phyloP scores from a whole-genome alignment of 2,329 filamentous ascomycete genomes.

The Beauveria brongniartii region DNA sequence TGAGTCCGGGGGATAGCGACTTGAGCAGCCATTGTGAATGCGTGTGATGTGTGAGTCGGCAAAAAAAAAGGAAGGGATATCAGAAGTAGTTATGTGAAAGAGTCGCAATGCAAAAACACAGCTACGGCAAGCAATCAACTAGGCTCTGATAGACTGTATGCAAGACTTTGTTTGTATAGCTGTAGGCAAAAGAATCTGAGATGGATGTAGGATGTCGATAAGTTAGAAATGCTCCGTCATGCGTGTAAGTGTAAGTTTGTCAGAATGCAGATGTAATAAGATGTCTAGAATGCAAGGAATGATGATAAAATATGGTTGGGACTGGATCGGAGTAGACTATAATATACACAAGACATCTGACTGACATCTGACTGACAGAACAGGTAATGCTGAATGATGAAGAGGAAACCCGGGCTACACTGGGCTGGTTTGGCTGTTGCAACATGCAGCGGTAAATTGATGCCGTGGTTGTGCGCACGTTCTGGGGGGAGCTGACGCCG shows the following conservation, averaged over 20 bases:
- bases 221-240: background rate
- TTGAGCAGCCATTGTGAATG: conserved; percentile 7
- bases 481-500: conserved; percentile 5
- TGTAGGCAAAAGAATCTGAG: background rate
- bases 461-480: background rate
- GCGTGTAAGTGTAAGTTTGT: background rate
- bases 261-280: background rate
- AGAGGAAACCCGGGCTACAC: background rate
- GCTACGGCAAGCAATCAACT: background rate
- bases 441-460: background rate
- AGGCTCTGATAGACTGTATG: background rate
- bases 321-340: background rate
- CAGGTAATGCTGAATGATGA: background rate
- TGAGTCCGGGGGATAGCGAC: conserved; percentile 8
- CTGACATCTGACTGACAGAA: background rate
- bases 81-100: background rate
- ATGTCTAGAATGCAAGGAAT: background rate
- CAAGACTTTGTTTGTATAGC: background rate
- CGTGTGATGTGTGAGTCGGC: background rate
- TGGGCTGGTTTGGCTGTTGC: background rate
- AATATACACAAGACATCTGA: conserved; percentile 7
- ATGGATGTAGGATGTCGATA: background rate
- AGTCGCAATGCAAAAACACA: background rate
- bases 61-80: background rate
- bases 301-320: background rate